phyloP scores from a whole-genome alignment of 495 filamentous ascomycete genomes.

The Aspergillus homomorphus region DNA sequence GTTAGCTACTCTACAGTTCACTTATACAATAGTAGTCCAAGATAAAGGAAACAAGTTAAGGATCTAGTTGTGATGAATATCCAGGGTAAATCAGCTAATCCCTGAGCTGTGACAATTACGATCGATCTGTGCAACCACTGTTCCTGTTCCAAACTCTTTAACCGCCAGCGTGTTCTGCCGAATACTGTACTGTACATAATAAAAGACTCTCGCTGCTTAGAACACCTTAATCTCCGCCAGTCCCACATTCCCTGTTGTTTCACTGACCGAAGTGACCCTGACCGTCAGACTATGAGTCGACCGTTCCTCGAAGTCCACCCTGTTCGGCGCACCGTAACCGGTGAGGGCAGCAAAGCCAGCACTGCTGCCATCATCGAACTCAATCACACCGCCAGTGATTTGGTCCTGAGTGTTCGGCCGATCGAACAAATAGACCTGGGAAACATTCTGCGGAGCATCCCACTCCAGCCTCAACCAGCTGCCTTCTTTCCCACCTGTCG shows the following conservation, averaged over 20 bases:
- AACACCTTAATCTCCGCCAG: constrained; percentile 14
- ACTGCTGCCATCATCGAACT: constrained; percentile 12
- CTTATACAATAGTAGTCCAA: no score
- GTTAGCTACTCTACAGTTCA: no score
- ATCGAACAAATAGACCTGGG: constrained; percentile 11
- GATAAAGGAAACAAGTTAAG: no score
- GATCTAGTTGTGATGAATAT: no score
- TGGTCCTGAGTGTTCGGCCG: constrained; percentile 11
- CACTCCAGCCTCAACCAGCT: constrained; percentile 9
- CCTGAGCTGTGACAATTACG: no score
- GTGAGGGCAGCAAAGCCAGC: not conserved
- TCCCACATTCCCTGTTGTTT: constrained; percentile 12
- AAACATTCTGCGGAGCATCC: constrained; percentile 6
- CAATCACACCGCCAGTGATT: constrained; percentile 4
- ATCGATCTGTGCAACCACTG: no score
- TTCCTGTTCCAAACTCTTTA: no score
- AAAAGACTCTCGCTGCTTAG: no score
- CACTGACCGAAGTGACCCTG: constrained; percentile 10
- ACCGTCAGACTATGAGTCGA: constrained; percentile 2
- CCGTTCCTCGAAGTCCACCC: not conserved
- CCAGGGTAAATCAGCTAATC: no score
- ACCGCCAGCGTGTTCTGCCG: no score
- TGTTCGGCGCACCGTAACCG: constrained; percentile 9
- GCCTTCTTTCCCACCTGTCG: constrained; percentile 4
- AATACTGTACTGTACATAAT: no score